A percentile compares a stretch with the other conserved stretches of the same genome.
Evolutionary conservation across 352 stramenopile genomes (phyloP).

Genomic region (Hyphochytrium catenoides): DNA sequence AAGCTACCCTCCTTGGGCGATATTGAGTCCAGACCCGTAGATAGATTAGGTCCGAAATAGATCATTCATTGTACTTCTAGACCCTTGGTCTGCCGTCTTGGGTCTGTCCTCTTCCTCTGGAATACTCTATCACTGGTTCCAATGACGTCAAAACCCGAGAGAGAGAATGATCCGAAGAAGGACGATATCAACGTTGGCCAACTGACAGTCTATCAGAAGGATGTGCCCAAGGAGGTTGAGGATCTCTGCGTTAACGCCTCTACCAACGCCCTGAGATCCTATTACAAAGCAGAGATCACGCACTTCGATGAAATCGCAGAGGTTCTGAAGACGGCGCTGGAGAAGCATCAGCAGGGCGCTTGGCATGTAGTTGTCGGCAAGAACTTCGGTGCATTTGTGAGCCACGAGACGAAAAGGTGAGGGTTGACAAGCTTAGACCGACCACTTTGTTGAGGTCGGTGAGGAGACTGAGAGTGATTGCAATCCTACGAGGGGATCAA

Average conservation of each 20-base stretch:
- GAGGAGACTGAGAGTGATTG: no score
- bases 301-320: slow-evolving; percentile 51
- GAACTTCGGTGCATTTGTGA: slow-evolving; percentile 55
- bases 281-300: slow-evolving; percentile 58
- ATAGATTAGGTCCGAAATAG: no score
- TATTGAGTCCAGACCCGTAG: no score
- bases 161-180: slow-evolving; percentile 46
- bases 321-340: slow-evolving; percentile 45
- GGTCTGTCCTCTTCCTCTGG: no score
- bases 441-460: no score
- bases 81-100: no score
- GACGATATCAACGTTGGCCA: slow-evolving; percentile 35
- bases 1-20: no score
- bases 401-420: slow-evolving; percentile 53
- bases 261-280: slow-evolving; percentile 41
- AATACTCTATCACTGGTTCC: no score
- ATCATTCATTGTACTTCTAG: no score
- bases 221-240: slow-evolving; percentile 34
- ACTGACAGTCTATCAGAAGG: slow-evolving; percentile 36
- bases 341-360: slow-evolving; percentile 28
- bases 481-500: no score
- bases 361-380: slow-evolving; percentile 64
- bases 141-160: no score
- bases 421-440: no score
- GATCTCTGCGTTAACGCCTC: slow-evolving; percentile 35